These are phyloP conservation scores for Triticum dicoccoides DNA, from an alignment of 176 grass and related monocot species.

Conservation along the genomic window DNA sequence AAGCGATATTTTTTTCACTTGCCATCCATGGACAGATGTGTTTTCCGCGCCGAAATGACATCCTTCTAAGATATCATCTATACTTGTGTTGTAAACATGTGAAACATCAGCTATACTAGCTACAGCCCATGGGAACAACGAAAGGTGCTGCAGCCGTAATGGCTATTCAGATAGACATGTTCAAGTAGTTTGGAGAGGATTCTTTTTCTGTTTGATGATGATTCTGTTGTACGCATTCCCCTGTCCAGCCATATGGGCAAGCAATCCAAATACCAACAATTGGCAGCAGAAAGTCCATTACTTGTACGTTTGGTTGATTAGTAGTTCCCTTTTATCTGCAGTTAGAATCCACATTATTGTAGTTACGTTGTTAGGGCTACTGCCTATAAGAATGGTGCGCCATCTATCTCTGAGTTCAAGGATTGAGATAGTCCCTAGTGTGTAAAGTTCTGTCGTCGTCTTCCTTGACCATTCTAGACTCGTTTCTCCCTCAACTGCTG, in stretches of 20 bases:
- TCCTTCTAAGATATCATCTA: background rate
- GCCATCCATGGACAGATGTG: background rate
- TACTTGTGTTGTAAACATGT: background rate
- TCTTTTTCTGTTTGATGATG: background rate
- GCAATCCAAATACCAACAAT: background rate
- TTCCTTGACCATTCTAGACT: constrained; percentile 1
- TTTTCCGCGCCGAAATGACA: background rate
- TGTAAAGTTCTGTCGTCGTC: background rate
- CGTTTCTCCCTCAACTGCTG: too few relatives aligned
- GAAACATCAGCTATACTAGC: background rate
- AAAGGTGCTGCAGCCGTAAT: background rate
- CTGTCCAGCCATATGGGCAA: background rate
- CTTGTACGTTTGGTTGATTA: background rate
- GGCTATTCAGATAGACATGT: background rate
- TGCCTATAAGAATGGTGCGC: background rate
- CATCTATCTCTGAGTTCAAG: background rate
- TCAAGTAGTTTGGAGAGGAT: background rate
- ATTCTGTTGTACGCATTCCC: background rate
- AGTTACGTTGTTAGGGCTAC: background rate
- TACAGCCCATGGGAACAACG: background rate
- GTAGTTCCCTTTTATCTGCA: background rate
- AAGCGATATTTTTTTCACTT: background rate
- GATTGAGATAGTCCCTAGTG: background rate
- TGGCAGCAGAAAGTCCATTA: background rate
- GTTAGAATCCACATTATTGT: background rate